These are phyloP conservation scores for Mayamaea pseudoterrestris DNA, from an alignment of 108 stramenopile species.

Conservation along the genomic window DNA sequence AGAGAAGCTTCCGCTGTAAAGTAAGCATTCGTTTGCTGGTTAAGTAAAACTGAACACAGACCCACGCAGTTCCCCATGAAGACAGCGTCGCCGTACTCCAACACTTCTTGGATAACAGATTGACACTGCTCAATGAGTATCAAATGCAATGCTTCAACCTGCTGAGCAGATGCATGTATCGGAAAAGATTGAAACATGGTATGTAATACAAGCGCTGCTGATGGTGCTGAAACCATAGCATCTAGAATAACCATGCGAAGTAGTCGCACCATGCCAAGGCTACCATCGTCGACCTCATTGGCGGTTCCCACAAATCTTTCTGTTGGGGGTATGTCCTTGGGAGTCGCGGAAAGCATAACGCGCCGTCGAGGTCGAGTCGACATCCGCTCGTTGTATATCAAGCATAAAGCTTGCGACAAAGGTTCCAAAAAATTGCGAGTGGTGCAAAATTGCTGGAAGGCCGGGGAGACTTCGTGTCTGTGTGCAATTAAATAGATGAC, in stretches of 20 bases:
- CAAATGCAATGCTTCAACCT: constrained; percentile 74
- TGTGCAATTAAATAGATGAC: constrained; percentile 66
- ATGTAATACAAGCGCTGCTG: constrained; percentile 60
- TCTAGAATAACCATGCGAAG: constrained; percentile 54
- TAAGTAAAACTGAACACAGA: constrained; percentile 61
- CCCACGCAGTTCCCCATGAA: constrained; percentile 72
- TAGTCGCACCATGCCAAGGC: constrained; percentile 61
- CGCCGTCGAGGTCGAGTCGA: background rate
- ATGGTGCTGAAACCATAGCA: constrained; percentile 49
- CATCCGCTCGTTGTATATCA: constrained; percentile 39
- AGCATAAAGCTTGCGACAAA: constrained; percentile 65
- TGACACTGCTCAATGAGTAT: constrained; percentile 61
- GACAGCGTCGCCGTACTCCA: constrained; percentile 59
- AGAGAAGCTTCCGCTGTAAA: constrained; percentile 59
- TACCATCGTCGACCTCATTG: constrained; percentile 27
- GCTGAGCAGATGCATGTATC: constrained; percentile 64
- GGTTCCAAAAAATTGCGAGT: constrained; percentile 71
- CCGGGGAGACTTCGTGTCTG: constrained; percentile 50
- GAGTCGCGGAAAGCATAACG: constrained; percentile 8
- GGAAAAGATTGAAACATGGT: constrained; percentile 68
- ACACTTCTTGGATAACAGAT: constrained; percentile 53
- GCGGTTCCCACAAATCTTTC: constrained; percentile 45
- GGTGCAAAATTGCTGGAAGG: constrained; percentile 75
- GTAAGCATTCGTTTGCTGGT: constrained; percentile 64
- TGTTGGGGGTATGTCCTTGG: constrained; percentile 25